Base-by-base conservation (phyloP, 139 green algal species). In the Chlorella vulgaris region DNA sequence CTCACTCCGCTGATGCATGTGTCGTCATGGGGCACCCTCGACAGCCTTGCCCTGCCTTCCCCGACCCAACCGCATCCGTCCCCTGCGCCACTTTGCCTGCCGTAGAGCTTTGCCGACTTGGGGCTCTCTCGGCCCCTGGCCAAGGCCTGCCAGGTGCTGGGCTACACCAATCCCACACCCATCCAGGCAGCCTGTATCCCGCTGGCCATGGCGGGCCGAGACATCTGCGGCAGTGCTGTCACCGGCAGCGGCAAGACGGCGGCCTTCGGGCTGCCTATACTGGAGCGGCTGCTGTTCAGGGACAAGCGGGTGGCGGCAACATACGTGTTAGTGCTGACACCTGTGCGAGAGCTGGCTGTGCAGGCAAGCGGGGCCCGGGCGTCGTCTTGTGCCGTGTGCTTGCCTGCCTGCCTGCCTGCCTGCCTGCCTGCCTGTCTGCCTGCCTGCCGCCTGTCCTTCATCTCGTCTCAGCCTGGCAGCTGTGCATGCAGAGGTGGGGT, bases 161-260 rank as follows among this genome's bases (percentile, higher is more conserved):
- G 96, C 3, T 99, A 98, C 89, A 80, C 78, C 7, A 76, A 78
- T 21, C 95, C 96, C 33, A 99, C 96, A 4, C 96, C 96, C 40
- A 99, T 99, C 74, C 96, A 99, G 90, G 95, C 97, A 0, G 97
- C 96, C 31, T 97, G 93, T 82, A 93, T 99, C 50, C 97, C 96
- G 0, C 67, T 99, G 28, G 94, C 94, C 21, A 86, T 99, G 42
- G 89, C 92, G 4, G 97, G 97, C 35, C 86, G 97, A 2, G 97
- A 99, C 90, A 95, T 99, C 61, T 97, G 95, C 80, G 97, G 94
- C 67, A 94, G 88, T 36, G 97, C 97, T 5, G 89, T 99, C n/a
- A 99, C 97, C 10, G 96, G 96, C 40, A 96, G 89, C 62, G 97
- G 97, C 78, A 99, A 99, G 89, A 99, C 96, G 10, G 97, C 97